Evolutionary conservation across 1,284 basidiomycete species (phyloP), one percentile per base, ranked within the genome.

Genomic region (Ustilago curta): DNA sequence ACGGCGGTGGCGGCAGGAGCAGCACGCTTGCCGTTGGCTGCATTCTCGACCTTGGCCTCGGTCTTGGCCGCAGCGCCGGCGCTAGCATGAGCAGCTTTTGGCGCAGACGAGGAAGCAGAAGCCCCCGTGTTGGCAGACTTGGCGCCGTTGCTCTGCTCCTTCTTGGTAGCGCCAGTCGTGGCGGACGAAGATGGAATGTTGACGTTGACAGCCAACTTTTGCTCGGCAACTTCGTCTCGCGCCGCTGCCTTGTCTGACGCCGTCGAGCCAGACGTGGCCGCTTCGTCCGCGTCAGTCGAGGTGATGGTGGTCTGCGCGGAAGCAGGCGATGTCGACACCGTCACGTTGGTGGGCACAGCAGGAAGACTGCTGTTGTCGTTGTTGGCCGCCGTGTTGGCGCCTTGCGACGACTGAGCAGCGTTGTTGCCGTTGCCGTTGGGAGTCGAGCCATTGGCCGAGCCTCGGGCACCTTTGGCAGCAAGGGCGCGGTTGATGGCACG

Each of bases 401-500:
- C 29, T 65, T 45, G 52, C 35, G 50, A 40, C 18, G 65, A 49
- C 44, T 60, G 57, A 40, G 53, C 44, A 51, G 39, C 52, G 42
- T 47, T 53, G 63, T 37, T 52, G 44, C 47, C 49, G 44, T 58
- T 60, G 31, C 47, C 49, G 44, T 58, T 60, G 31, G 32, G 25
- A 12, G 19, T n/a, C 14, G 53, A 35, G 27, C 57, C 58, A n/a
- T 55, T 63, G 54, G 56, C 19, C 42, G 70, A 40, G 8, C 42
- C 47, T 21, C 61, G 42, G 11, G 64, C 61, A 29, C 44, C 64
- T 59, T 71, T 76, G 58, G 69, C 73, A 19, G 73, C 69, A 21
- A 71, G 59, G 2, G 69, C 73, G 25, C 73, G 73, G 61, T 69
- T 76, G 49, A 71, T 66, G 51, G 64, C 59, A 21, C 73, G 68